Conservation (phyloP, 306 rosid species). For the Rosa lucieae region DNA sequence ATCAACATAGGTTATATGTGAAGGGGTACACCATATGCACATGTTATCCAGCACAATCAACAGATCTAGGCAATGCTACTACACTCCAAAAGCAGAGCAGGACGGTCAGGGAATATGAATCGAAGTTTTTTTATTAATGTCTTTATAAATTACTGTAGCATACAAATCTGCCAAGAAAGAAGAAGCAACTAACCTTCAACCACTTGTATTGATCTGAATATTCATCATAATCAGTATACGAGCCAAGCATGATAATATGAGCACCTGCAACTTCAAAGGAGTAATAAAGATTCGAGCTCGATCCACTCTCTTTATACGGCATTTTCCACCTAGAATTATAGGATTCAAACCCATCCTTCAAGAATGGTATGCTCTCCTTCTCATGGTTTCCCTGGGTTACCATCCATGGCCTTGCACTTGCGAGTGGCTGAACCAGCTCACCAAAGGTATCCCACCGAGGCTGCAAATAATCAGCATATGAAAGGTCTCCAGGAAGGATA, state of each 20-base stretch:
- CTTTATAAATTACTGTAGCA: neutral
- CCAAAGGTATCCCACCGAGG: conserved; percentile 86
- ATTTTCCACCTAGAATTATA: conserved; percentile 91
- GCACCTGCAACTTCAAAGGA: conserved; percentile 81
- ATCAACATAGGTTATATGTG: neutral
- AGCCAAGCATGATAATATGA: conserved; percentile 88
- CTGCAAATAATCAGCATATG: conserved; percentile 88
- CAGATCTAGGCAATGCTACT: neutral
- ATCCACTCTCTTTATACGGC: conserved; percentile 89
- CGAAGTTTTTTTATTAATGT: neutral
- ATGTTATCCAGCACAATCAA: neutral
- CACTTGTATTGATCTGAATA: conserved; percentile 82
- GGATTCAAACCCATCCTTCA: conserved; percentile 68
- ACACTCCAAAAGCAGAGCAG: neutral
- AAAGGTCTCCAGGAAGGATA: conserved; percentile 89
- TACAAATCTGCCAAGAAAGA: conserved; percentile 5
- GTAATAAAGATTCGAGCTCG: conserved; percentile 86
- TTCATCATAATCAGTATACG: conserved; percentile 70
- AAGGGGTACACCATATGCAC: neutral
- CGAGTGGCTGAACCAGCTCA: conserved; percentile 86
- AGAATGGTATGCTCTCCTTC: conserved; percentile 57
- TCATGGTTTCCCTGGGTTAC: conserved; percentile 97
- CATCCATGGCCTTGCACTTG: conserved; percentile 94
- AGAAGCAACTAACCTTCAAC: conserved; percentile 70
- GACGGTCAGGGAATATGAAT: neutral